Evolutionary conservation across 164 flowering plant genomes (phyloP).

Genomic region (Santalum album): DNA sequence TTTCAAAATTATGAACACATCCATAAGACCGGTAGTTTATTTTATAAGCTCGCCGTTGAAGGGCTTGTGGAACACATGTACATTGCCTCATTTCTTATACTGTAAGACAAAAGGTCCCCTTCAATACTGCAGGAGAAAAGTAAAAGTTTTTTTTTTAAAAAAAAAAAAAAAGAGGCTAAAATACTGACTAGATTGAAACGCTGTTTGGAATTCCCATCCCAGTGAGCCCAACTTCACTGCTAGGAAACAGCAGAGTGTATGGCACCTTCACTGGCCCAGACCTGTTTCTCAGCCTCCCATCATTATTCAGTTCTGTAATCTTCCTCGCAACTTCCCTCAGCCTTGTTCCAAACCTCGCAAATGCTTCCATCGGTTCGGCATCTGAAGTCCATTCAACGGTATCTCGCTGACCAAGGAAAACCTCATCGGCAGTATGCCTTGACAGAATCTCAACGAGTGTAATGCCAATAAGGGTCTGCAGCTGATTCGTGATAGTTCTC

Average conservation of each 20-base stretch:
- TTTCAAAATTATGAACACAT: too few species aligned
- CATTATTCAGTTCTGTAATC: conserved; percentile 23
- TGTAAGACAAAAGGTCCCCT: too few species aligned
- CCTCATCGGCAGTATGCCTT: conserved; percentile 13
- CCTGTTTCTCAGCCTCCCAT: conserved; percentile 25
- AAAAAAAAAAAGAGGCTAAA: too few species aligned
- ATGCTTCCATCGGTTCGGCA: conserved; percentile 22
- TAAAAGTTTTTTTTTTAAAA: too few species aligned
- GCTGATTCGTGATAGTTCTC: conserved; percentile 9
- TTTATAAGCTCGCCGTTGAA: too few species aligned
- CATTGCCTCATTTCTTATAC: too few species aligned
- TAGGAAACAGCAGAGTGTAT: conserved; percentile 33
- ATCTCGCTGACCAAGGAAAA: conserved; percentile 8
- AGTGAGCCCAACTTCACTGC: conserved; percentile 29
- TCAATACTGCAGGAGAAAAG: too few species aligned
- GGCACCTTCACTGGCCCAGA: conserved; percentile 37
- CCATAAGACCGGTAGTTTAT: too few species aligned
- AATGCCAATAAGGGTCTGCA: conserved; percentile 10
- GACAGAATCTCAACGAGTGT: conserved; percentile 16
- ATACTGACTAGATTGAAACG: conserved; percentile 14
- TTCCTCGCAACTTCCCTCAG: conserved; percentile 19
- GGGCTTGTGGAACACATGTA: too few species aligned
- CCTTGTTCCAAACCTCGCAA: conserved; percentile 25
- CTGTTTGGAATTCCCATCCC: conserved; percentile 50
- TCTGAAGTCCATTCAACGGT: conserved; percentile 33